A percentile compares a stretch with the other conserved stretches of the same genome.
phyloP scores from a whole-genome alignment of 192 early-diverging fungal genomes.

The Podila epicladia region DNA sequence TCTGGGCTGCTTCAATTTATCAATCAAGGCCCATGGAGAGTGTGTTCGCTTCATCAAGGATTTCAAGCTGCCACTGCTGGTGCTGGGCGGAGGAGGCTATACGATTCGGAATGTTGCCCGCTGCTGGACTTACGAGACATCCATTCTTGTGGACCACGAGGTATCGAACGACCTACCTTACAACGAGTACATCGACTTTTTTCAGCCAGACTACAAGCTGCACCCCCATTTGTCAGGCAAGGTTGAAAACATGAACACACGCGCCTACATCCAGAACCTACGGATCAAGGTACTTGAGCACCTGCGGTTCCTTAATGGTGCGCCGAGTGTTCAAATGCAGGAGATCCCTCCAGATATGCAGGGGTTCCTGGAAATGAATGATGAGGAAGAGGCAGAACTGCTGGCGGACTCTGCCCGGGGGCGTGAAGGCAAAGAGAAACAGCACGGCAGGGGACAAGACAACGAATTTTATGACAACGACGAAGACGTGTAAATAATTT shows the following conservation, averaged over 20 bases:
- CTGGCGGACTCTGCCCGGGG: conserved; percentile 42
- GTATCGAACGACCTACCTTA: conserved; percentile 80
- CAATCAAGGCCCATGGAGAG: conserved; percentile 77
- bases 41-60: conserved; percentile 84
- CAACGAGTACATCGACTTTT: conserved; percentile 82
- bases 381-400: conserved; percentile 60
- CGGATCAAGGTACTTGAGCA: conserved; percentile 83
- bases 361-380: conserved; percentile 63
- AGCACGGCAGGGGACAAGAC: conserved; percentile 15
- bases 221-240: conserved; percentile 85
- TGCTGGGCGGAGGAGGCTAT: conserved; percentile 94
- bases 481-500: conserved; percentile 14
- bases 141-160: conserved; percentile 78
- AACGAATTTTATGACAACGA: conserved; percentile 45
- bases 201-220: conserved; percentile 89
- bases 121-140: conserved; percentile 96
- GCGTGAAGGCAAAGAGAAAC: conserved; percentile 38
- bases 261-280: conserved; percentile 82
- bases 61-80: conserved; percentile 80
- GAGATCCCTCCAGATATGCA: conserved; percentile 77
- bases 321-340: conserved; percentile 97
- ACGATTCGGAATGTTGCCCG: conserved; percentile 89
- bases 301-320: conserved; percentile 84
- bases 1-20: conserved; percentile 63
- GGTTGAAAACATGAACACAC: conserved; percentile 91